Conservation (phyloP, 768 basidiomycete species). For the Lepiota venenata region DNA sequence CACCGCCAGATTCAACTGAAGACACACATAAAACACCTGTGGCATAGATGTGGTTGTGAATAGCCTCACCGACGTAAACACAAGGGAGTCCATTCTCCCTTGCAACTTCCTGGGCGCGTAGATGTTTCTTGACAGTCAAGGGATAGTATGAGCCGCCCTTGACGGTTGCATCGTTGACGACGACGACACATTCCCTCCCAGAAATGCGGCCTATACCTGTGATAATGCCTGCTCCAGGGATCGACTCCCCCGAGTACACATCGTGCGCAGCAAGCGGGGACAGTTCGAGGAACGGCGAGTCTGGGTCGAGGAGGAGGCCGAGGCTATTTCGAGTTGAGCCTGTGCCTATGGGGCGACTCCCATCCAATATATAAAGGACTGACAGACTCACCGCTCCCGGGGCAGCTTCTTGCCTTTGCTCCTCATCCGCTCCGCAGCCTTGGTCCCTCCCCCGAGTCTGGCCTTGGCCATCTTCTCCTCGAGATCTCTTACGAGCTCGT, state of each 20-base stretch:
- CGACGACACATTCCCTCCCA: slow-evolving; percentile 81
- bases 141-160: slow-evolving; percentile 94
- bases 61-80: slow-evolving; percentile 80
- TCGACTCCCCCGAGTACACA: slow-evolving; percentile 70
- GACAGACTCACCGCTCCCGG: slow-evolving; percentile 65
- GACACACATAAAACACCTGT: slow-evolving; percentile 1
- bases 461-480: slow-evolving; percentile 56
- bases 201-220: slow-evolving; percentile 81
- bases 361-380: background rate
- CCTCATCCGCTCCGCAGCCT: slow-evolving; percentile 71
- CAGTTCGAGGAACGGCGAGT: slow-evolving; percentile 88
- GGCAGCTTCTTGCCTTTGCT: slow-evolving; percentile 81
- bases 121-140: slow-evolving; percentile 92
- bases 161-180: slow-evolving; percentile 93
- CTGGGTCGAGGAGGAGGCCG: slow-evolving; percentile 72
- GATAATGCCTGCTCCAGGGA: slow-evolving; percentile 89
- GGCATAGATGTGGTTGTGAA: background rate
- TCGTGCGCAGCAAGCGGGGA: slow-evolving; percentile 84
- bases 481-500: slow-evolving; percentile 60
- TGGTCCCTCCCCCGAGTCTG: slow-evolving; percentile 70
- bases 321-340: slow-evolving; percentile 42
- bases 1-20: slow-evolving; percentile 90
- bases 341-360: background rate
- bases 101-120: slow-evolving; percentile 94
- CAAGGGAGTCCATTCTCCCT: slow-evolving; percentile 86